phyloP scores from a whole-genome alignment of 345 rosid species.

The Arabis hirsuta region DNA sequence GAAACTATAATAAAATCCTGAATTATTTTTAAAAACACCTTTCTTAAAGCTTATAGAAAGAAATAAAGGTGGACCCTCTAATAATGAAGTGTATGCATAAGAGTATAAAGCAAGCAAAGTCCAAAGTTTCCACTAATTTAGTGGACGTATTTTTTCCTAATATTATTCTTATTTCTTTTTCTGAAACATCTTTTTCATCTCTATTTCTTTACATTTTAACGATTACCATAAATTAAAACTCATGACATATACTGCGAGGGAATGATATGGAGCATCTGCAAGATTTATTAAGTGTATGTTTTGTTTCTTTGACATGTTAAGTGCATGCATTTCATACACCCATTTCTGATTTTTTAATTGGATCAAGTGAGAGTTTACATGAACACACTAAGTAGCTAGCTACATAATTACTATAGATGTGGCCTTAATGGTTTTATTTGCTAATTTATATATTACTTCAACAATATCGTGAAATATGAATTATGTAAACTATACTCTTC shows the following conservation, averaged over 20 bases:
- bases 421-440: background rate
- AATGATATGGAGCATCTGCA: constrained; percentile 1
- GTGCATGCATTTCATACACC: background rate
- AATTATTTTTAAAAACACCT: constrained; percentile 13
- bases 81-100: constrained; percentile 44
- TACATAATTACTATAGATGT: background rate
- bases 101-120: constrained; percentile 50
- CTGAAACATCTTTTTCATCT: background rate
- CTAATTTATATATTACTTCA: background rate
- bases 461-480: background rate
- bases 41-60: constrained; percentile 37
- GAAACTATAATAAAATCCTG: background rate
- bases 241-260: background rate
- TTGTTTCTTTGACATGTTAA: background rate
- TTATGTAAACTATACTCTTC: background rate
- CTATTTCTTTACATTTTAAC: constrained; percentile 3
- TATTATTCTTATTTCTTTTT: background rate
- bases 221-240: background rate
- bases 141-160: constrained; percentile 31
- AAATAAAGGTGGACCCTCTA: constrained; percentile 36
- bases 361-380: background rate
- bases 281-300: background rate
- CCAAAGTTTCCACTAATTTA: constrained; percentile 43
- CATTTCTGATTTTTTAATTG: constrained; percentile 2
- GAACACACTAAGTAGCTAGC: constrained; percentile 12